These are phyloP conservation scores for Nephromyces sp. DNA, from an alignment of 169 alveolate species.

Conservation along the genomic window DNA sequence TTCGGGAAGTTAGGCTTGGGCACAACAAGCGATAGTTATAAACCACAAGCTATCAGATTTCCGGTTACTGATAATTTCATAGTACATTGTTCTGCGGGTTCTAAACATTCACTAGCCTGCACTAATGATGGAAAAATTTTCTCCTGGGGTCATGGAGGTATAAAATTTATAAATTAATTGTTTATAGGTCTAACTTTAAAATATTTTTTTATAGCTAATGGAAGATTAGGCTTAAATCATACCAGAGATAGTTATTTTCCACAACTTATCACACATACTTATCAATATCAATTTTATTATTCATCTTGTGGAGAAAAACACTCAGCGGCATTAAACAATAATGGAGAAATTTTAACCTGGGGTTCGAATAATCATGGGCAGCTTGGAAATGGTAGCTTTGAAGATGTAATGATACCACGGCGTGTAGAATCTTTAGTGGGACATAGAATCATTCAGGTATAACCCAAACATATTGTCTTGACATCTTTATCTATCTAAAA, in stretches of 20 bases:
- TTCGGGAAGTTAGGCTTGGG: conserved; percentile 68
- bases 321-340: conserved; percentile 67
- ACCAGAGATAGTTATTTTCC: conserved; percentile 47
- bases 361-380: conserved; percentile 64
- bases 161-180: neutral
- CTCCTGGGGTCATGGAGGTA: conserved; percentile 32
- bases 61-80: neutral
- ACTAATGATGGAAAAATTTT: conserved; percentile 6
- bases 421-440: conserved; percentile 11
- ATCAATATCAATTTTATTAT: conserved; percentile 22
- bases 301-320: conserved; percentile 72
- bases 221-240: conserved; percentile 62
- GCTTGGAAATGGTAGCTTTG: conserved; percentile 56
- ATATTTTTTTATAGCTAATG: conserved; percentile 42
- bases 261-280: conserved; percentile 16
- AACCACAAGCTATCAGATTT: neutral
- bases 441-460: conserved; percentile 13
- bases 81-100: conserved; percentile 13
- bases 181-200: neutral
- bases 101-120: conserved; percentile 23
- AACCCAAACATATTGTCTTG: neutral
- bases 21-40: neutral
- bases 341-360: conserved; percentile 71
- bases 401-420: conserved; percentile 16
- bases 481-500: no score